Conservation (phyloP, 1,139 yeast genomes). For the Candida dubliniensis region DNA sequence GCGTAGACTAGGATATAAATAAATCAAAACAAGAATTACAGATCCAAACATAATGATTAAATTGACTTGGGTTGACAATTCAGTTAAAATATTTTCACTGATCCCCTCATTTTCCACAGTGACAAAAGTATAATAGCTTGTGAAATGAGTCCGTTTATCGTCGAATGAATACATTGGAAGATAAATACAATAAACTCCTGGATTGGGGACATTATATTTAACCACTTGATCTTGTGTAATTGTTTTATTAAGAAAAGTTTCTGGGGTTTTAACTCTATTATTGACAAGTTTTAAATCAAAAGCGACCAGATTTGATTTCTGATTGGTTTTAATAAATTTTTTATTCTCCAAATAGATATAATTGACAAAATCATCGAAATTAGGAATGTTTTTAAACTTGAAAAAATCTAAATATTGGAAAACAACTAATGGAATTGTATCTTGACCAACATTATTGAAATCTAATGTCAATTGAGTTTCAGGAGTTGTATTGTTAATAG, state of each 20-base stretch:
- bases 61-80: slow-evolving; percentile 11
- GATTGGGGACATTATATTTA: slow-evolving; percentile 7
- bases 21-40: slow-evolving; percentile 7
- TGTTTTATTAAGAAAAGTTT: slow-evolving; percentile 6
- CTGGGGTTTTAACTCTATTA: slow-evolving; percentile 5
- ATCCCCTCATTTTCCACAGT: slow-evolving; percentile 12
- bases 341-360: slow-evolving; percentile 13
- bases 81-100: slow-evolving; percentile 10
- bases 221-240: slow-evolving; percentile 7
- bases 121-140: slow-evolving; percentile 9
- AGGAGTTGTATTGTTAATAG: slow-evolving; percentile 9
- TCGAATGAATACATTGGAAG: slow-evolving; percentile 14
- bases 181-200: slow-evolving; percentile 16
- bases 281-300: slow-evolving; percentile 9
- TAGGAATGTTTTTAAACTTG: slow-evolving; percentile 15
- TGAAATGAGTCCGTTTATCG: slow-evolving; percentile 9
- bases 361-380: slow-evolving; percentile 15
- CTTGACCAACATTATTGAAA: slow-evolving; percentile 7
- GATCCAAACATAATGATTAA: slow-evolving; percentile 9
- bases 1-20: slow-evolving; percentile 8
- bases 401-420: slow-evolving; percentile 12
- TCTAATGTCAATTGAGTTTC: slow-evolving; percentile 9
- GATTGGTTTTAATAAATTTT: background rate
- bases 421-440: slow-evolving; percentile 14
- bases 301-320: background rate